Evolutionary conservation across 1,284 basidiomycete genomes (phyloP), one percentile per base, ranked within the genome.

Genomic region (Calocybe gambosa): DNA sequence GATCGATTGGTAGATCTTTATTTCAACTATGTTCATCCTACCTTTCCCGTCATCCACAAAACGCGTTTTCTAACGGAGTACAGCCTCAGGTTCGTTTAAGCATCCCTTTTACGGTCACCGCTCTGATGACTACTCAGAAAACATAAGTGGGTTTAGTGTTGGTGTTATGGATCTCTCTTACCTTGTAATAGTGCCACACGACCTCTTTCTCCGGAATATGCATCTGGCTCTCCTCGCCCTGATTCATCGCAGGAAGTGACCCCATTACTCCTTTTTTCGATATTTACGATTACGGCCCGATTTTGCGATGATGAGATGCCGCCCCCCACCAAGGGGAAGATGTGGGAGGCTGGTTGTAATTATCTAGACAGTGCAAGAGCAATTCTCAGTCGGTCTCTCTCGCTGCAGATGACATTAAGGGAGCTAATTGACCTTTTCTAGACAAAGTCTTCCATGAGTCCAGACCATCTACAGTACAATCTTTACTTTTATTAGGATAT

Each of bases 11-110:
- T 93, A 42, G 74, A 78, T 23, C 67, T 90, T 5, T 93, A 89
- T 62, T 92, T 91, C 64, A 78, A 77, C 5, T 86, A 89, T 58
- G 80, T 87, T 19, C 89, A 93, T 55, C 87, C 89, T 28, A 70
- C 82, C 40, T 82, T 86, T 54, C 89, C 88, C 10, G 72, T 89
- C 29, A 65, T 92, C 13, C 80, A 89, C 64, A 87, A 85, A 60
- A 66, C 67, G 16, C 74, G 78, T 18, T 91, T 93, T 63, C 63
- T 86, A 57, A 63, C 71, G 10, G 80, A 86, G 54, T 91, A 79
- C 56, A 65, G 73, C 39, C 63, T 70, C 16, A 69, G 73, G 85
- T 85, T 58, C 54, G 73, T 58, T 39, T 10, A 46, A 41, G 16
- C 20, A 33, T 7, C 21, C 26, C 35, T 23, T 37, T 51, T 36